Evolutionary conservation across 768 basidiomycete species (phyloP).

Genomic region (Leccinum imitatum): DNA sequence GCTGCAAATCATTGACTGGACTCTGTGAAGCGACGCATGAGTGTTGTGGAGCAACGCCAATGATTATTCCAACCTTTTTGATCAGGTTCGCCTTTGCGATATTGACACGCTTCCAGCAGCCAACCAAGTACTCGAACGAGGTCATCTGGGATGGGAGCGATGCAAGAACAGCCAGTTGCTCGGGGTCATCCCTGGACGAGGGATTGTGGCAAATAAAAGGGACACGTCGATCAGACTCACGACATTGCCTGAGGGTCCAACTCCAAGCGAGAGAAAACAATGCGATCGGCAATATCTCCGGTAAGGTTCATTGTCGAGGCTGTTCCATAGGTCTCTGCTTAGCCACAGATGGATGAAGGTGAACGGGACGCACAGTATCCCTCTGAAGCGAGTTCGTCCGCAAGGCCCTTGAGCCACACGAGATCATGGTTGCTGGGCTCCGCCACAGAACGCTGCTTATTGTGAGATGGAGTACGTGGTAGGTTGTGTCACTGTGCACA

Average conservation of each 20-base stretch:
- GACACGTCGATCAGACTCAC: constrained; percentile 41
- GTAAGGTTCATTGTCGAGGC: constrained; percentile 45
- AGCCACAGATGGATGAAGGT: neutral
- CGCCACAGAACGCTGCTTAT: constrained; percentile 52
- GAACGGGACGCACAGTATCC: constrained; percentile 37
- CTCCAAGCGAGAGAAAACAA: constrained; percentile 83
- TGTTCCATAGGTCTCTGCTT: constrained; percentile 12
- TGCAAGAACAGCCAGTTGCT: constrained; percentile 69
- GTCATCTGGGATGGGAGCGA: constrained; percentile 79
- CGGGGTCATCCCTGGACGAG: constrained; percentile 62
- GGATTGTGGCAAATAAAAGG: neutral
- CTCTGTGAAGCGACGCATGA: constrained; percentile 38
- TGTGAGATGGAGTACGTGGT: constrained; percentile 9
- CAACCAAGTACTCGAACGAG: constrained; percentile 84
- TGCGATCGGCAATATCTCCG: constrained; percentile 66
- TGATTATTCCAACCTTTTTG: constrained; percentile 53
- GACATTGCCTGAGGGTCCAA: constrained; percentile 70
- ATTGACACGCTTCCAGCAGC: constrained; percentile 90
- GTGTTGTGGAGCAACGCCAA: constrained; percentile 33
- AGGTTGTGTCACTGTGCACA: constrained; percentile 25
- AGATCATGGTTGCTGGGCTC: constrained; percentile 62
- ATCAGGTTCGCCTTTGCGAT: constrained; percentile 48
- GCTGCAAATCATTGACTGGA: constrained; percentile 54
- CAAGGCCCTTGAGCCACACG: constrained; percentile 82
- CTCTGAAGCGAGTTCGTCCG: constrained; percentile 66